Evolutionary conservation across 345 rosid genomes (phyloP).

Genomic region (Populus ilicifolia): DNA sequence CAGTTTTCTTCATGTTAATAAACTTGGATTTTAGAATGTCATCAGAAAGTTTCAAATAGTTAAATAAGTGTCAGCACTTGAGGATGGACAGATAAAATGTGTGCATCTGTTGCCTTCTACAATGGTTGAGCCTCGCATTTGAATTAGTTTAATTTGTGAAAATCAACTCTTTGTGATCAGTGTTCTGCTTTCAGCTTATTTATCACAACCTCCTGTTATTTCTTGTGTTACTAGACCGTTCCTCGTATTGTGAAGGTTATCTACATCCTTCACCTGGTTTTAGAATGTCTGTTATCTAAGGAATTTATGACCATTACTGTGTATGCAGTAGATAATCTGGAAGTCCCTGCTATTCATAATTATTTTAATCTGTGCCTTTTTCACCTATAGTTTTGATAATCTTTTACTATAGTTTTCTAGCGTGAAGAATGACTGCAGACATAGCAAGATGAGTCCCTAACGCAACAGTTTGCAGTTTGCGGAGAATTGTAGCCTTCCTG

Average conservation of each 20-base stretch:
- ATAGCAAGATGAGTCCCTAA: not conserved
- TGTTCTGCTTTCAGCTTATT: not conserved
- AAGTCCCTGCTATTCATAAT: not conserved
- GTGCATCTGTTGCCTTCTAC: not conserved
- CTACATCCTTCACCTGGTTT: not conserved
- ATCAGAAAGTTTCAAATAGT: not conserved
- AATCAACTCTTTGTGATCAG: not conserved
- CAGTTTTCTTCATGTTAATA: not conserved
- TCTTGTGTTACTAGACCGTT: not conserved
- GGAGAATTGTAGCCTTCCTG: not conserved
- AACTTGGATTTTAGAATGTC: not conserved
- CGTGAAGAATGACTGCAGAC: not conserved
- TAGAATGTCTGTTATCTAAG: not conserved
- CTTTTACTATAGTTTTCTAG: not conserved
- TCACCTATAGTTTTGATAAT: not conserved
- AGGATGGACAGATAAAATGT: not conserved
- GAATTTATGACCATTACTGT: not conserved
- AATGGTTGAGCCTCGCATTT: no score
- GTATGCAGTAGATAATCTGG: not conserved
- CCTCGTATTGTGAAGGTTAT: not conserved
- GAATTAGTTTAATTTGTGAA: not conserved
- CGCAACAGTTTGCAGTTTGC: not conserved
- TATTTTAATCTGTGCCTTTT: not conserved
- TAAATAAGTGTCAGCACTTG: not conserved
- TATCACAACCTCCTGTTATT: not conserved